Percentiles rank a stretch among this genome's conserved stretches.
Conservation (phyloP, 257 asterid species). For the Nicotiana tomentosiformis region DNA sequence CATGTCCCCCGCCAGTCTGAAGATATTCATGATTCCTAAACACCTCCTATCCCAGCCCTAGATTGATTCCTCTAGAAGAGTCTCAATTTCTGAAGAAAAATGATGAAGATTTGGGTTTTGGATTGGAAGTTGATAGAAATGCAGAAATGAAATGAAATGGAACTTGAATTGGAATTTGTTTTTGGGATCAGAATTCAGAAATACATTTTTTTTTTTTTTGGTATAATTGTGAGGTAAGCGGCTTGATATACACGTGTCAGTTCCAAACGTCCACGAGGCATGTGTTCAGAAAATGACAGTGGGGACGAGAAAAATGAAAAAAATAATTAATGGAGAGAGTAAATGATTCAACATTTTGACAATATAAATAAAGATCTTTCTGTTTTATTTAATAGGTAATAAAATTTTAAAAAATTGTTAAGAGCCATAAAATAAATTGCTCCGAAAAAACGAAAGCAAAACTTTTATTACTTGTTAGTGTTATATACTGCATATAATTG, state of each 20-base stretch:
- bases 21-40: conserved; percentile 53
- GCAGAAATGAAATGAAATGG: not conserved
- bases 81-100: not conserved
- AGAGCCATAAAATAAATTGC: too few species aligned
- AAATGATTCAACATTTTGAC: too few species aligned
- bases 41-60: not conserved
- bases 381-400: too few species aligned
- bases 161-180: not conserved
- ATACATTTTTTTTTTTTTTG: not conserved
- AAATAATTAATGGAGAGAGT: too few species aligned
- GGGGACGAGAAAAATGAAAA: not conserved
- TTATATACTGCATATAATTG: too few species aligned
- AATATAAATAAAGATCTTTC: too few species aligned
- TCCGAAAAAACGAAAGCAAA: too few species aligned
- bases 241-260: not conserved
- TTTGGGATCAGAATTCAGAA: not conserved
- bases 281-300: not conserved
- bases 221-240: not conserved
- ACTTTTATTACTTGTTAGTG: too few species aligned
- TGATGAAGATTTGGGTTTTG: not conserved
- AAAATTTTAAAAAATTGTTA: too few species aligned
- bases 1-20: conserved; percentile 95
- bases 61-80: not conserved
- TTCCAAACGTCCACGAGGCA: conserved; percentile 3
- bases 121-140: not conserved